Evolutionary conservation across 2,329 filamentous ascomycete species (phyloP).

Genomic region (Cephalotrichum gorgonifer): DNA sequence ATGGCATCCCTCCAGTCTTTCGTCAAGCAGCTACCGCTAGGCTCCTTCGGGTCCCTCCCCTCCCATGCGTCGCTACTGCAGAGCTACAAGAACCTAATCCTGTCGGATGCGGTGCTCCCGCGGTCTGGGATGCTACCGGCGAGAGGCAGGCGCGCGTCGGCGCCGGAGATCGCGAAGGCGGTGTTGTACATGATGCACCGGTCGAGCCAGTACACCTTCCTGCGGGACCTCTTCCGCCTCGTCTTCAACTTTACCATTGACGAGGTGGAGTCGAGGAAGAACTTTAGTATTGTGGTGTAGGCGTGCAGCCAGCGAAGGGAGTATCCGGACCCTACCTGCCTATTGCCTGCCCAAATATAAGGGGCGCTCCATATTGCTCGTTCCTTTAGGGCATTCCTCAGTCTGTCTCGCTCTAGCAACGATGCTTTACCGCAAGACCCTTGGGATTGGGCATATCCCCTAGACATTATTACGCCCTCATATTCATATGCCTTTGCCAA

Average conservation of each 20-base stretch:
- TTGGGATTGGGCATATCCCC: too few relatives aligned
- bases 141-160: slow-evolving; percentile 48
- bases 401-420: too few relatives aligned
- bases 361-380: too few relatives aligned
- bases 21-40: slow-evolving; percentile 62
- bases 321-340: neutral
- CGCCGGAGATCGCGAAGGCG: slow-evolving; percentile 70
- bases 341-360: too few relatives aligned
- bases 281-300: slow-evolving; percentile 49
- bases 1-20: slow-evolving; percentile 58
- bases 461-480: too few relatives aligned
- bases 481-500: too few relatives aligned
- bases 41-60: slow-evolving; percentile 65
- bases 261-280: slow-evolving; percentile 60
- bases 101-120: slow-evolving; percentile 53
- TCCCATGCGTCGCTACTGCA: slow-evolving; percentile 64
- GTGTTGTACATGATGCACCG: slow-evolving; percentile 65
- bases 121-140: slow-evolving; percentile 31
- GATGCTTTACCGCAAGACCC: too few relatives aligned
- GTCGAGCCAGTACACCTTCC: slow-evolving; percentile 63
- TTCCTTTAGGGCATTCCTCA: too few relatives aligned
- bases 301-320: neutral
- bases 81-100: slow-evolving; percentile 71
- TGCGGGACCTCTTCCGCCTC: slow-evolving; percentile 70
- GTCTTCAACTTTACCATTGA: slow-evolving; percentile 80